Conservation (phyloP, 2,329 filamentous ascomycete species). For the Monilinia laxa region DNA sequence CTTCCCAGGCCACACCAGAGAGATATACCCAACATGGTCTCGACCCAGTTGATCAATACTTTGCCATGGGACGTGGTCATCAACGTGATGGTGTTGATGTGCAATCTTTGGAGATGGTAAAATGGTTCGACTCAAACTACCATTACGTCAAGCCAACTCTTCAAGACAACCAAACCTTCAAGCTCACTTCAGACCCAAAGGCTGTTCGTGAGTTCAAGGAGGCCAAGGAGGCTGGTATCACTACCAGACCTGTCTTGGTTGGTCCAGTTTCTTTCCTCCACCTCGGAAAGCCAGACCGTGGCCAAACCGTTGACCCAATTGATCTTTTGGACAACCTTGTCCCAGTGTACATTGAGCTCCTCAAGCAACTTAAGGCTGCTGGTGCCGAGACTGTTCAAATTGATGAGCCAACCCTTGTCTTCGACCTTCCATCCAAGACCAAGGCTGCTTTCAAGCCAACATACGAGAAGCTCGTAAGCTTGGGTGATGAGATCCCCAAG, state of each 20-base stretch:
- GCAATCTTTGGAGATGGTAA: constrained; percentile 96
- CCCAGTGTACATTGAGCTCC: constrained; percentile 90
- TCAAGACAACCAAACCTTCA: constrained; percentile 96
- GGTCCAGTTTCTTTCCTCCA: constrained; percentile 97
- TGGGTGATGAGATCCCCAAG: constrained; percentile 80
- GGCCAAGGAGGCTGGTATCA: constrained; percentile 95
- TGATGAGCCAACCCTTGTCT: constrained; percentile 95
- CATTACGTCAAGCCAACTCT: constrained; percentile 99
- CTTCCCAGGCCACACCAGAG: constrained; percentile 75
- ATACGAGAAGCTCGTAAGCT: constrained; percentile 81
- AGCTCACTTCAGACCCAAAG: constrained; percentile 83
- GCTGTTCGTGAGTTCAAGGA: constrained; percentile 91
- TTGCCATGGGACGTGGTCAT: constrained; percentile 98
- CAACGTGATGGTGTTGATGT: constrained; percentile 95
- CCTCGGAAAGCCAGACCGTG: constrained; percentile 97
- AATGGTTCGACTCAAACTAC: constrained; percentile 99
- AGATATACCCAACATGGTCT: constrained; percentile 91
- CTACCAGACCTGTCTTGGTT: constrained; percentile 89
- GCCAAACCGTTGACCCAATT: constrained; percentile 88
- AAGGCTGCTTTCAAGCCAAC: constrained; percentile 98
- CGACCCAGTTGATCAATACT: constrained; percentile 91
- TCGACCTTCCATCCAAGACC: constrained; percentile 83
- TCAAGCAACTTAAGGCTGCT: constrained; percentile 89
- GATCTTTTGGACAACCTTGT: constrained; percentile 89
- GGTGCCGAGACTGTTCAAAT: constrained; percentile 97